phyloP scores from a whole-genome alignment of 2,329 filamentous ascomycete genomes.

The Myriosclerotinia curreyana region DNA sequence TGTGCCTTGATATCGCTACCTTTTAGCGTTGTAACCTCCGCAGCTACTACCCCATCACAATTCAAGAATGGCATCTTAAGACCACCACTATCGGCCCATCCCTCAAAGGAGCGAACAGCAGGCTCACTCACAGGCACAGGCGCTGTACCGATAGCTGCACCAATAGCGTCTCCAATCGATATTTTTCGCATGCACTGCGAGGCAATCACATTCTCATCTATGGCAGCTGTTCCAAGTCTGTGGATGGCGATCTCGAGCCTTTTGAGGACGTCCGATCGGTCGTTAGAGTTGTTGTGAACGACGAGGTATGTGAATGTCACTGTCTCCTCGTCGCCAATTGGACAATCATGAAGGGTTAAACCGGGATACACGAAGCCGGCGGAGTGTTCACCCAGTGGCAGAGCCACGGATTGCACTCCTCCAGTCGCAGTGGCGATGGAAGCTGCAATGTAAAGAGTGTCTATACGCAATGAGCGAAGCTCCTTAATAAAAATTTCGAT shows the following conservation, averaged over 20 bases:
- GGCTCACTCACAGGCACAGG: not conserved
- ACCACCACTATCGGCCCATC: slow-evolving; percentile 10
- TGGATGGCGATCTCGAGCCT: slow-evolving; percentile 8
- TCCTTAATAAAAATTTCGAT: slow-evolving; percentile 5
- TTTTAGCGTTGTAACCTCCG: not conserved
- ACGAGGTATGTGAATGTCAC: slow-evolving; percentile 9
- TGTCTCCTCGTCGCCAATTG: slow-evolving; percentile 7
- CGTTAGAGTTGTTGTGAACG: slow-evolving; percentile 10
- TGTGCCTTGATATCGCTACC: slow-evolving; percentile 14
- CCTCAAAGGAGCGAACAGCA: slow-evolving; percentile 3
- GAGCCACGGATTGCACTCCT: not conserved
- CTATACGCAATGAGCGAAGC: slow-evolving; percentile 1
- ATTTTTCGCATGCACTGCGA: not conserved
- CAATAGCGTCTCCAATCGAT: slow-evolving; percentile 9
- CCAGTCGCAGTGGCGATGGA: not conserved
- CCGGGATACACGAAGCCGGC: slow-evolving; percentile 7
- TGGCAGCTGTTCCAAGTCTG: not conserved
- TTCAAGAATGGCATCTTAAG: slow-evolving; percentile 16
- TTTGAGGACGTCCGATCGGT: slow-evolving; percentile 3
- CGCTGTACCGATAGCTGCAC: not conserved
- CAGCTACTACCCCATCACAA: slow-evolving; percentile 10
- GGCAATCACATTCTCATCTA: not conserved
- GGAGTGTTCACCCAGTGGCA: slow-evolving; percentile 1
- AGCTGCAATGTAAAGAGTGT: slow-evolving; percentile 13
- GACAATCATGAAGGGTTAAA: slow-evolving; percentile 1